Percentiles rank a stretch among this genome's conserved stretches.
Conservation (phyloP, 352 stramenopile species). For the Saprolegnia diclina region DNA sequence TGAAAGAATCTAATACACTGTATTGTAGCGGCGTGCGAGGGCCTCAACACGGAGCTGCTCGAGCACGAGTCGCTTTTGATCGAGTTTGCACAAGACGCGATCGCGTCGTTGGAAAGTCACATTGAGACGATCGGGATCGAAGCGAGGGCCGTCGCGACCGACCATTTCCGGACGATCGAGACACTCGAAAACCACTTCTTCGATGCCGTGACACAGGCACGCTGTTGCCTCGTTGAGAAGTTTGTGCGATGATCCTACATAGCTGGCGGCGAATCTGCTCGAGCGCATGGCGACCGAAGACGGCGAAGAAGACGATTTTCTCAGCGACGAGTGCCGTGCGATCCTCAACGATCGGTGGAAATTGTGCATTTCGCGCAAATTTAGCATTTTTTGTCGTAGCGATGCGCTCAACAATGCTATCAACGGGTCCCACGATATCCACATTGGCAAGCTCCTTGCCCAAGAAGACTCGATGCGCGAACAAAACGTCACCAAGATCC, state of each 20-base stretch:
- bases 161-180: conserved; percentile 87
- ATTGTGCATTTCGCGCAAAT: neutral
- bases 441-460: conserved; percentile 84
- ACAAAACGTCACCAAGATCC: conserved; percentile 67
- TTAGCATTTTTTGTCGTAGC: conserved; percentile 15
- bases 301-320: conserved; percentile 68
- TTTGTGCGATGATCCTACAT: neutral
- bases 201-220: conserved; percentile 69
- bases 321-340: conserved; percentile 70
- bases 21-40: conserved; percentile 47
- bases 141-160: conserved; percentile 53
- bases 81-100: conserved; percentile 64
- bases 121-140: conserved; percentile 63
- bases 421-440: conserved; percentile 88
- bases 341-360: conserved; percentile 58
- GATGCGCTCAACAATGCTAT: conserved; percentile 83
- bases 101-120: conserved; percentile 48
- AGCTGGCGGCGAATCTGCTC: conserved; percentile 58
- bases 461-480: conserved; percentile 82
- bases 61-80: conserved; percentile 85
- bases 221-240: conserved; percentile 18
- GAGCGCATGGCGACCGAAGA: conserved; percentile 74
- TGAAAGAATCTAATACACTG: neutral
- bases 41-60: conserved; percentile 83
- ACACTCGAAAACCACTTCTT: conserved; percentile 90